phyloP scores from a whole-genome alignment of 2,329 filamentous ascomycete genomes.

The Coniochaeta pulveracea region DNA sequence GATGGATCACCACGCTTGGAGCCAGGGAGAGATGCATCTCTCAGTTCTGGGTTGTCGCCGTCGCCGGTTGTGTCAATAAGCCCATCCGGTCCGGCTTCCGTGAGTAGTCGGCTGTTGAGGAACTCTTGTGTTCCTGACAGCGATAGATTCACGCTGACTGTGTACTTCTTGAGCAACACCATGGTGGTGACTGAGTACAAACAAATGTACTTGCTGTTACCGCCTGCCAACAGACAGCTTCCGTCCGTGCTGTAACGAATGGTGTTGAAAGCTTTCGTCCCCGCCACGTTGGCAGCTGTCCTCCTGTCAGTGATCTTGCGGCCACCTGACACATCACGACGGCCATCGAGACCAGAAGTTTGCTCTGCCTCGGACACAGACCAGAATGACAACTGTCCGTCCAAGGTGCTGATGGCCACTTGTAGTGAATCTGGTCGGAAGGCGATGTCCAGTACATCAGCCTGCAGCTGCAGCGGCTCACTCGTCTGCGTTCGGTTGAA shows the following conservation, averaged over 20 bases:
- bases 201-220: slow-evolving; percentile 98
- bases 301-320: slow-evolving; percentile 79
- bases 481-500: slow-evolving; percentile 91
- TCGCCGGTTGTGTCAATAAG: slow-evolving; percentile 85
- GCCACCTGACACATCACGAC: slow-evolving; percentile 85
- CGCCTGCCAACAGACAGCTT: slow-evolving; percentile 77
- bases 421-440: slow-evolving; percentile 86
- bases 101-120: slow-evolving; percentile 83
- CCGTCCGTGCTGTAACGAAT: slow-evolving; percentile 90
- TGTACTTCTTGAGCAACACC: slow-evolving; percentile 87
- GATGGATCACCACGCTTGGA: slow-evolving; percentile 79
- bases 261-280: slow-evolving; percentile 81
- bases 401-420: slow-evolving; percentile 81
- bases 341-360: slow-evolving; percentile 74
- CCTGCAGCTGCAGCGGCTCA: slow-evolving; percentile 83
- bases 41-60: slow-evolving; percentile 77
- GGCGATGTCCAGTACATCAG: slow-evolving; percentile 78
- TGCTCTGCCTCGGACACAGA: slow-evolving; percentile 80
- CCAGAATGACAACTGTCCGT: slow-evolving; percentile 95
- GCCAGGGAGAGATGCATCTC: slow-evolving; percentile 72
- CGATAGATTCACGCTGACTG: slow-evolving; percentile 90
- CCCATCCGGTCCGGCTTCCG: slow-evolving; percentile 74
- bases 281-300: slow-evolving; percentile 81
- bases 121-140: slow-evolving; percentile 95
- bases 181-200: slow-evolving; percentile 91